Evolutionary conservation across 345 rosid species (phyloP).

Genomic region (Chamaenerion angustifolium): DNA sequence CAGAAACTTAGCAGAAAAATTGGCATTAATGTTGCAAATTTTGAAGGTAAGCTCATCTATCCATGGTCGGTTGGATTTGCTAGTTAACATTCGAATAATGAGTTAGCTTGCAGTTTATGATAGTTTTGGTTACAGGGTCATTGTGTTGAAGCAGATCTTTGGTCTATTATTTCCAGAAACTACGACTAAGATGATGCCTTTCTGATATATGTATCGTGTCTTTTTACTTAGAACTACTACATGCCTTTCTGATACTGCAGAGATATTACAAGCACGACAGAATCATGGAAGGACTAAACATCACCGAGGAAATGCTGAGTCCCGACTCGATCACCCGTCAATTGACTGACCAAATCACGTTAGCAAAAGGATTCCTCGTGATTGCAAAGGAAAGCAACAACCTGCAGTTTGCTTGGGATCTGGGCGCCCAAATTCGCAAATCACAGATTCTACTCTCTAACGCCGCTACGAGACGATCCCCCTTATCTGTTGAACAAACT

Average conservation of each 20-base stretch:
- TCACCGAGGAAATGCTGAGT: conserved; percentile 76
- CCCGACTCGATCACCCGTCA: conserved; percentile 70
- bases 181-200: too few relatives aligned
- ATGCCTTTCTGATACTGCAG: conserved; percentile 16
- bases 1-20: too few relatives aligned
- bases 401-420: conserved; percentile 91
- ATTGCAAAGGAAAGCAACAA: conserved; percentile 91
- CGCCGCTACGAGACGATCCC: conserved; percentile 61
- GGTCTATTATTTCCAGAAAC: too few relatives aligned
- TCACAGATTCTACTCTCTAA: conserved; percentile 65
- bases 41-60: too few relatives aligned
- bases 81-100: too few relatives aligned
- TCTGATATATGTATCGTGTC: too few relatives aligned
- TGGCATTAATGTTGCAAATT: too few relatives aligned
- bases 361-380: conserved; percentile 81
- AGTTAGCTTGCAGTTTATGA: too few relatives aligned
- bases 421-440: conserved; percentile 88
- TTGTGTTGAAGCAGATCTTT: too few relatives aligned
- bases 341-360: conserved; percentile 73
- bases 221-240: too few relatives aligned
- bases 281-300: conserved; percentile 46
- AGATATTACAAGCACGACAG: conserved; percentile 37
- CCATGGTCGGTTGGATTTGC: too few relatives aligned
- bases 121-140: too few relatives aligned
- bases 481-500: conserved; percentile 53